Evolutionary conservation across 1,284 basidiomycete species (phyloP), one percentile per base, ranked within the genome.

Genomic region (Rhodofomes roseus): DNA sequence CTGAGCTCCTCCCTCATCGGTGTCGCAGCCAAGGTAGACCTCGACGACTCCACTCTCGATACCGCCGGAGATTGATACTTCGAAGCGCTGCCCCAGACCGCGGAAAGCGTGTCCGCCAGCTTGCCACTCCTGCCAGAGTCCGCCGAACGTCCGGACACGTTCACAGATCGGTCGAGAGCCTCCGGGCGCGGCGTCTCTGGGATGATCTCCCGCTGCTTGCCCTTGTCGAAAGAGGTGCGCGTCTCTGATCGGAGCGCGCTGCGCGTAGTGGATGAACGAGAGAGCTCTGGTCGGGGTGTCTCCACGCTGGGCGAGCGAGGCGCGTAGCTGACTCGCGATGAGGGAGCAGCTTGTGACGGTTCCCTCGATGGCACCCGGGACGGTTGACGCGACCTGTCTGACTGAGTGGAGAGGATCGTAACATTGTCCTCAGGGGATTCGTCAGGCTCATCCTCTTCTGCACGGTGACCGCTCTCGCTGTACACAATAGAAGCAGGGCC

Each of bases 401-500:
- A 68, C 7, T 61, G 66, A 1, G 69, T 62, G 20, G 67, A 67
- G 12, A 68, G 41, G 22, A 68, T 63, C 22, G 67, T 62, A 40
- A 64, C 62, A 36, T 73, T 72, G 59, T 74, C 74, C 22, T 73
- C 74, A 0, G 67, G 64, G 27, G 70, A 68, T 27, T 66, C 68
- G 59, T 74, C 71, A 5, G 67, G 66, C 44, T 89, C 89, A 48
- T 89, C 88, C 68, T 91, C 89, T 40, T 89, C 87, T 2, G 81
- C 79, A 58, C 87, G 82, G 63, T 85, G 84, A 1, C 89, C 89
- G 52, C 87, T 80, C 72, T 91, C 89, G 67, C 89, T 91, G 74
- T 89, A 91, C 8, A 91, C 82, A 60, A 91, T 90, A 4, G 86
- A 84, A 0, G 89, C 89, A 4, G 89, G 89, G 16, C 89, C 89